Evolutionary conservation across 2,329 filamentous ascomycete genomes (phyloP).

Genomic region (Hymenoscyphus infarciens): DNA sequence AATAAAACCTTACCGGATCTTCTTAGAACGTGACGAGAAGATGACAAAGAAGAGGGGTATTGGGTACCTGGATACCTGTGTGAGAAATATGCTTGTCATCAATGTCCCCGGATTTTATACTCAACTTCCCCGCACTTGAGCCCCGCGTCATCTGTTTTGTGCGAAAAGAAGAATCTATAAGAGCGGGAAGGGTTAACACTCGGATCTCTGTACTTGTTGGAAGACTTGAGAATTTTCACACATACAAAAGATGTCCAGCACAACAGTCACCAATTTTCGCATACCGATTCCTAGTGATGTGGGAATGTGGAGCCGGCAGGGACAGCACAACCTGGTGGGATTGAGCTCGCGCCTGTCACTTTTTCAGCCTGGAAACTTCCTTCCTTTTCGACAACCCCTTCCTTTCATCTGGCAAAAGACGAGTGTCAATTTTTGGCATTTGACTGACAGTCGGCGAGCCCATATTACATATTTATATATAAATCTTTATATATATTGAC

Average conservation of each 20-base stretch:
- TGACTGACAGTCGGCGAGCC: no score
- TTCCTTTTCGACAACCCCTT: not conserved
- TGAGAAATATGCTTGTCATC: no score
- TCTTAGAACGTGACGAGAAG: not conserved
- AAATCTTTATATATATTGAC: not conserved
- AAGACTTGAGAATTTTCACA: not conserved
- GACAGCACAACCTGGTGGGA: not conserved
- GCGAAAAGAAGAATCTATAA: not conserved
- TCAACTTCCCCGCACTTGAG: conserved; percentile 2
- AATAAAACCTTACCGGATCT: not conserved
- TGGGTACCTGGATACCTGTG: not conserved
- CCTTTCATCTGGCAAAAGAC: not conserved
- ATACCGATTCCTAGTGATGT: not conserved
- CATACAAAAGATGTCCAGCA: not conserved
- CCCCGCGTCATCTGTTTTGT: not conserved
- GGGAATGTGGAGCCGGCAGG: not conserved
- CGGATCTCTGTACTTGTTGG: not conserved
- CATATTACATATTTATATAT: not conserved
- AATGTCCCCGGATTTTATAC: not conserved
- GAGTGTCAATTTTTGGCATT: not conserved
- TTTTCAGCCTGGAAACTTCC: not conserved
- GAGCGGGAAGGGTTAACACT: not conserved
- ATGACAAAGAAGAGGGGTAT: conserved; percentile 3
- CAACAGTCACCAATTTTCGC: not conserved
- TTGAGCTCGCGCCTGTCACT: not conserved